Conservation (phyloP, 371 early-diverging fungal species). For the Mortierella sp. region DNA sequence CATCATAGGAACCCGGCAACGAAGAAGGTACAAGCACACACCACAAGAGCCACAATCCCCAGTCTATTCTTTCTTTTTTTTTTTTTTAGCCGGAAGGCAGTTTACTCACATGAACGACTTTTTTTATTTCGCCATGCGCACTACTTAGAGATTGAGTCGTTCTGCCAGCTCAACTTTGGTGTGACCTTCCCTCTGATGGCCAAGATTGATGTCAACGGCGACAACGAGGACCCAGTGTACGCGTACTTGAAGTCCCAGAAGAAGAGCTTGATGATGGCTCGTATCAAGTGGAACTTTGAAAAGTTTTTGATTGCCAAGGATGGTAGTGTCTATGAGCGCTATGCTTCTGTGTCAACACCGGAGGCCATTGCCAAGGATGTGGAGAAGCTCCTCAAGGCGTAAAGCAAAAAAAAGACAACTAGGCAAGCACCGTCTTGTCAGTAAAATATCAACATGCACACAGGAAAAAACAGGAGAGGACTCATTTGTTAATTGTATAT, state of each 20-base stretch:
- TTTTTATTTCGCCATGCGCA: not conserved
- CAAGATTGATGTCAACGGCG: conserved; percentile 88
- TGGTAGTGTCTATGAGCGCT: conserved; percentile 78
- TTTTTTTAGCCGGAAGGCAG: too few species aligned
- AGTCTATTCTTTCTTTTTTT: not conserved
- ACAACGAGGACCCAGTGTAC: conserved; percentile 78
- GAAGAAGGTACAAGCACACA: conserved; percentile 55
- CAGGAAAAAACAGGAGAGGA: too few species aligned
- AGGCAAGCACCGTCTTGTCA: too few species aligned
- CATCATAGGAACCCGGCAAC: conserved; percentile 63
- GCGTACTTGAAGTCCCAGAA: conserved; percentile 76
- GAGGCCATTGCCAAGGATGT: conserved; percentile 65
- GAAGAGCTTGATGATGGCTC: conserved; percentile 68
- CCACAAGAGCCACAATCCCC: not conserved
- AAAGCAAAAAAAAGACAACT: not conserved
- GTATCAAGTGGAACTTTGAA: conserved; percentile 85
- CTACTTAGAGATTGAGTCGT: conserved; percentile 67
- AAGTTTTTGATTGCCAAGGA: conserved; percentile 81
- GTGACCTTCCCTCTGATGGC: conserved; percentile 88
- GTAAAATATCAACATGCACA: too few species aligned
- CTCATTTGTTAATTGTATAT: too few species aligned
- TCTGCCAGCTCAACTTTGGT: conserved; percentile 75
- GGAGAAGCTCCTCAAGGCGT: conserved; percentile 58
- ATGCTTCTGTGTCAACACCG: conserved; percentile 69
- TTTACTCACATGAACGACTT: not conserved